Evolutionary conservation across 1,284 basidiomycete species (phyloP).

Genomic region (Golubevia sp.): DNA sequence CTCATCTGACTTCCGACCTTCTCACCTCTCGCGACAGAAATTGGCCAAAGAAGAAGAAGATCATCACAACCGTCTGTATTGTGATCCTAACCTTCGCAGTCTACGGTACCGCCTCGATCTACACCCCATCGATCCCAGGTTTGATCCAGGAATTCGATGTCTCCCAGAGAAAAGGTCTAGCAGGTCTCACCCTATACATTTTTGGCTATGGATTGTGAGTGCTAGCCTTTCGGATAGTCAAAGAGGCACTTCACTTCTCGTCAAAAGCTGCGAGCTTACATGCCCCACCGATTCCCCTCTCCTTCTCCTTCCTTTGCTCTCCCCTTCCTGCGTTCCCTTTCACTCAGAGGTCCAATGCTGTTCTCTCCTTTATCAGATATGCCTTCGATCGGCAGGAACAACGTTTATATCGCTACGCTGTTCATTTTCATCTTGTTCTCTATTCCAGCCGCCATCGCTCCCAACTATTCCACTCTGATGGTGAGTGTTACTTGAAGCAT

Average conservation of each 20-base stretch:
- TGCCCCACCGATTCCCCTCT: neutral
- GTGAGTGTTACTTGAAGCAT: no score
- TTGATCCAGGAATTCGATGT: constrained; percentile 16
- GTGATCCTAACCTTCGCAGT: constrained; percentile 43
- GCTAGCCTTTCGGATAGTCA: no score
- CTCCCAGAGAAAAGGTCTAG: no score
- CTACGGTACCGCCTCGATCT: constrained; percentile 40
- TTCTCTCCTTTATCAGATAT: constrained; percentile 27
- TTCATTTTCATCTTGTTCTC: constrained; percentile 16
- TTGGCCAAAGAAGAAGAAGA: neutral
- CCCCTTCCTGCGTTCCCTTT: neutral
- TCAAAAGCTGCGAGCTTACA: no score
- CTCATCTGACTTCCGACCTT: neutral
- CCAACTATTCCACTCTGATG: constrained; percentile 26
- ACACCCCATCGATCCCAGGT: constrained; percentile 29
- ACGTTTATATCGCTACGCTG: constrained; percentile 13
- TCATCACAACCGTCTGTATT: constrained; percentile 7
- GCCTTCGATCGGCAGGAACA: constrained; percentile 22
- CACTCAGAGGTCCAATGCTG: constrained; percentile 22
- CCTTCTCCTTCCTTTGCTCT: neutral
- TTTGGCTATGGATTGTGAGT: neutral
- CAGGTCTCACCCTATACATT: neutral
- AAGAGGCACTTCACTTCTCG: no score
- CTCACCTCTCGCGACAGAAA: neutral
- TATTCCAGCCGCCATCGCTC: constrained; percentile 23